A percentile compares a stretch with the other conserved stretches of the same genome.
Conservation (phyloP, 23 red algal species). For the Gracilaria gracilis region DNA sequence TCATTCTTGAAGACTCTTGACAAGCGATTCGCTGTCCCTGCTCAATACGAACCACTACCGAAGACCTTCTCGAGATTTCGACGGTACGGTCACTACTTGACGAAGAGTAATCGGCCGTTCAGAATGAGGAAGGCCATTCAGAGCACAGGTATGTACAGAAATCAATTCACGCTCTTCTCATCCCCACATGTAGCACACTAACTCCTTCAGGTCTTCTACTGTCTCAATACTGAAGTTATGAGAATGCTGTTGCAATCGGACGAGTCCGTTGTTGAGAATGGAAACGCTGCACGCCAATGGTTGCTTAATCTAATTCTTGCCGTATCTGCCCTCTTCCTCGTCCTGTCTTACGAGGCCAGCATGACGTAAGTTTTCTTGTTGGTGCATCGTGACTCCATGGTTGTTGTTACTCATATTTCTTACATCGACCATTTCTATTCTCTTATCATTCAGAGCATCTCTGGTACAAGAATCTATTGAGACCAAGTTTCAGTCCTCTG, state of each 20-base stretch:
- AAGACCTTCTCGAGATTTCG: not conserved
- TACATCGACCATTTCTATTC: not conserved
- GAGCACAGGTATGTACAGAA: slow-evolving; percentile 27
- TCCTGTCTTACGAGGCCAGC: slow-evolving; percentile 31
- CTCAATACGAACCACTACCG: not conserved
- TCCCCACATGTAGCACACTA: too few relatives aligned
- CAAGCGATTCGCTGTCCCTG: not conserved
- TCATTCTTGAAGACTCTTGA: slow-evolving; percentile 16
- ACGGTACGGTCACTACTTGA: not conserved
- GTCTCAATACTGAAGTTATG: not conserved
- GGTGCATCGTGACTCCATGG: not conserved
- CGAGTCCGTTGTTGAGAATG: not conserved
- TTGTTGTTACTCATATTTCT: not conserved
- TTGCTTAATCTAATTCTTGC: slow-evolving; percentile 11
- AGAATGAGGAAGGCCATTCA: slow-evolving; percentile 23
- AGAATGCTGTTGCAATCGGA: slow-evolving; percentile 5
- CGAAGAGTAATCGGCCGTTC: not conserved
- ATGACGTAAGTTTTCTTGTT: slow-evolving; percentile 37
- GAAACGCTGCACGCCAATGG: not conserved
- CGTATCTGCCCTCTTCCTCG: slow-evolving; percentile 27
- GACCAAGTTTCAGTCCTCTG: not conserved
- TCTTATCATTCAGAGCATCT: not conserved
- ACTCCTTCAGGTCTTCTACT: not conserved
- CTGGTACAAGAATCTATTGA: slow-evolving; percentile 30
- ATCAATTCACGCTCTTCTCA: too few relatives aligned